phyloP scores from a whole-genome alignment of 116 monocot genomes.

The Phalaenopsis hybrid region DNA sequence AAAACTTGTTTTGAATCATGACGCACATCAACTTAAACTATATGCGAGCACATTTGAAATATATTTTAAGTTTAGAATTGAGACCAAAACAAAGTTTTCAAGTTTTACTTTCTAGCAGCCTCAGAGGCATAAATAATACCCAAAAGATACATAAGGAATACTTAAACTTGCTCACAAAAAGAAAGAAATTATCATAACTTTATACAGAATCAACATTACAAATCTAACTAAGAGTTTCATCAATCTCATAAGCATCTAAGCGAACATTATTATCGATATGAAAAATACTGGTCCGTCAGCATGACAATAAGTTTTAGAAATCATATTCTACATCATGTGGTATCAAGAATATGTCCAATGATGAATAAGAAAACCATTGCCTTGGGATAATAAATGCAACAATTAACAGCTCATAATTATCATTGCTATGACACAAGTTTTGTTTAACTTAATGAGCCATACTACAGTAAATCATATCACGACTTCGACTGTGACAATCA shows the following conservation, averaged over 20 bases:
- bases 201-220: not conserved
- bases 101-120: too few relatives aligned
- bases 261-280: not conserved
- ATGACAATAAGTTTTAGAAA: not conserved
- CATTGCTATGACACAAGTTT: not conserved
- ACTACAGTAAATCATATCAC: too few relatives aligned
- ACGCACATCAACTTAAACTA: too few relatives aligned
- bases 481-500: too few relatives aligned
- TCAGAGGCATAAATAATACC: not conserved
- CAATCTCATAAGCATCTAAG: not conserved
- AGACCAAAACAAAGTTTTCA: too few relatives aligned
- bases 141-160: not conserved
- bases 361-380: not conserved
- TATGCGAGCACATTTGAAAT: too few relatives aligned
- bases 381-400: not conserved
- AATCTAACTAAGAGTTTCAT: not conserved
- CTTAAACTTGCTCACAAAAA: not conserved
- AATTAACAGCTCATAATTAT: not conserved
- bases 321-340: not conserved
- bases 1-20: too few relatives aligned
- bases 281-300: not conserved
- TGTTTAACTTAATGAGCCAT: too few relatives aligned
- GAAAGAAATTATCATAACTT: not conserved
- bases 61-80: too few relatives aligned
- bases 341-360: too few relatives aligned